A percentile compares a stretch with the other conserved stretches of the same genome.
phyloP scores from a whole-genome alignment of 441 rosid genomes.

The Bruguiera hainesii region DNA sequence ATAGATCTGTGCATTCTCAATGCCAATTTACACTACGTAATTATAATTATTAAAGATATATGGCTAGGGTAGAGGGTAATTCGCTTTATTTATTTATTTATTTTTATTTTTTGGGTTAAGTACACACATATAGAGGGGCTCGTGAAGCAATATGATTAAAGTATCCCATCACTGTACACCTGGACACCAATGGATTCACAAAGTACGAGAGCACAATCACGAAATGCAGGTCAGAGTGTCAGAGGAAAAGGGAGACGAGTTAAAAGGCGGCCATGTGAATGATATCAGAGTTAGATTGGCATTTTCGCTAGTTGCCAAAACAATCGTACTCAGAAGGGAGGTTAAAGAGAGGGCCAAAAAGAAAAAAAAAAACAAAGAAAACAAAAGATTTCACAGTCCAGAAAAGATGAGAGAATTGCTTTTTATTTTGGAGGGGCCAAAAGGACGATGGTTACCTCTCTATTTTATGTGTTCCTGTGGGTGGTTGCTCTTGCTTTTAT shows the following conservation, averaged over 20 bases:
- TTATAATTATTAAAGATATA: no score
- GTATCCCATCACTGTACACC: slow-evolving; percentile 42
- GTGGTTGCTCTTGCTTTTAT: no score
- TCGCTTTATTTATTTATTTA: no score
- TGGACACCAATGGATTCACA: slow-evolving; percentile 22
- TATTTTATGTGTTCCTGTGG: no score
- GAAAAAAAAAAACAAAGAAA: not conserved
- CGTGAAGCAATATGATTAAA: not conserved
- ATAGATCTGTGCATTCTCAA: no score
- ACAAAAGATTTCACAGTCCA: not conserved
- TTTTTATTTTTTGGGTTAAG: not conserved
- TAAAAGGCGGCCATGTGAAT: slow-evolving; percentile 19
- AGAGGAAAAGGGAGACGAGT: no score
- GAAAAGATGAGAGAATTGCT: slow-evolving; percentile 19
- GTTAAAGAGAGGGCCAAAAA: no score
- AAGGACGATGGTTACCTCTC: not conserved
- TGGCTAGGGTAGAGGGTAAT: no score
- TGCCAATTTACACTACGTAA: no score
- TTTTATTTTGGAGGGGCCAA: slow-evolving; percentile 8
- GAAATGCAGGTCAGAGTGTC: slow-evolving; percentile 15
- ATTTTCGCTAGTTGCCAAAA: slow-evolving; percentile 25
- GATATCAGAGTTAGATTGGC: slow-evolving; percentile 7
- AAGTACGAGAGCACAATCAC: slow-evolving; percentile 34
- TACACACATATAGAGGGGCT: not conserved
- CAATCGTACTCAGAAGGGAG: not conserved